Evolutionary conservation across 2,329 filamentous ascomycete genomes (phyloP).

Genomic region (Verticillium nonalfalfae): DNA sequence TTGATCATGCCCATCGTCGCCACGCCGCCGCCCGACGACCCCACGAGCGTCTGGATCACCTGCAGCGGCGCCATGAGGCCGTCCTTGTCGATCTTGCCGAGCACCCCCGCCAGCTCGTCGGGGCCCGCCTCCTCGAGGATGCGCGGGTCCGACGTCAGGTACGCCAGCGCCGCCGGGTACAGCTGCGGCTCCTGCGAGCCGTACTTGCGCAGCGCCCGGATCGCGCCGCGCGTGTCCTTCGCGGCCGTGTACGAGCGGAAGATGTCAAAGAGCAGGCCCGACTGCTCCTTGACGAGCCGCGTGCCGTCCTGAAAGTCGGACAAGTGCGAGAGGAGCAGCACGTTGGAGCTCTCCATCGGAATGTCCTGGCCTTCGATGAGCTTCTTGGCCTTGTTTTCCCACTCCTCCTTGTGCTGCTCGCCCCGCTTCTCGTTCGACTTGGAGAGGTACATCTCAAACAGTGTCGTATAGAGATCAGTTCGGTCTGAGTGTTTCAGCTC

Average conservation of each 20-base stretch:
- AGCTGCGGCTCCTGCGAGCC: slow-evolving; percentile 85
- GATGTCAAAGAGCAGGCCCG: slow-evolving; percentile 87
- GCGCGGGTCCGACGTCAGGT: slow-evolving; percentile 79
- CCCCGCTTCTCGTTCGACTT: slow-evolving; percentile 73
- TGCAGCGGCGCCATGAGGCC: slow-evolving; percentile 93
- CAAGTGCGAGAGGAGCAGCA: slow-evolving; percentile 85
- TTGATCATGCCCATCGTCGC: slow-evolving; percentile 98
- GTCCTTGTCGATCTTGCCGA: slow-evolving; percentile 83
- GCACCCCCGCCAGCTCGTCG: slow-evolving; percentile 72
- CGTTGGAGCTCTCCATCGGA: slow-evolving; percentile 90
- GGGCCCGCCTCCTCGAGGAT: slow-evolving; percentile 79
- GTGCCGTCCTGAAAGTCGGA: slow-evolving; percentile 88
- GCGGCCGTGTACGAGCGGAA: slow-evolving; percentile 93
- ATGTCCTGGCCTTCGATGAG: slow-evolving; percentile 76
- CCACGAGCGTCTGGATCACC: slow-evolving; percentile 86
- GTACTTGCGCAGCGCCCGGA: slow-evolving; percentile 86
- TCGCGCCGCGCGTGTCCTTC: slow-evolving; percentile 84
- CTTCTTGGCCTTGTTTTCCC: slow-evolving; percentile 86
- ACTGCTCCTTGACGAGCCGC: slow-evolving; percentile 87
- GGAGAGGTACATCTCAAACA: slow-evolving; percentile 98
- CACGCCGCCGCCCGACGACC: slow-evolving; percentile 51
- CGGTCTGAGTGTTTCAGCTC: slow-evolving; percentile 68
- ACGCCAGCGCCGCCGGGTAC: slow-evolving; percentile 86
- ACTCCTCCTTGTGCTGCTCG: slow-evolving; percentile 60
- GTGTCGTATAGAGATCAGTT: slow-evolving; percentile 82